These are phyloP conservation scores for Leersia perrieri DNA, from an alignment of 176 grass and related monocot genomes.

Conservation along the genomic window DNA sequence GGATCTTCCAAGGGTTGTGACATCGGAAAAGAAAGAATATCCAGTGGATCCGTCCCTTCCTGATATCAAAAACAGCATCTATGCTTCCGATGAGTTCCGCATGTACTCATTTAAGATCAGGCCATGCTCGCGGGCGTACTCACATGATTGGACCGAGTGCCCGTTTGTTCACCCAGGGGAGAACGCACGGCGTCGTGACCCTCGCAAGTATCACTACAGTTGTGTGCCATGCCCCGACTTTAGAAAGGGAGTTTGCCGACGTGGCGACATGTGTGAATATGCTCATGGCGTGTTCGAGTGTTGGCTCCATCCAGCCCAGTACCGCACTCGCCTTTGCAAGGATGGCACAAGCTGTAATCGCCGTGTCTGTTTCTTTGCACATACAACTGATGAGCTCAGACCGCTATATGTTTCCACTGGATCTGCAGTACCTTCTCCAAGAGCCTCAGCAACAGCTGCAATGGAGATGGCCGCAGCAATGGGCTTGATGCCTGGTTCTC, in stretches of 20 bases:
- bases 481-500: constrained; percentile 64
- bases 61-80: constrained; percentile 84
- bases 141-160: constrained; percentile 90
- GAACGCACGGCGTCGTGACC: constrained; percentile 77
- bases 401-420: constrained; percentile 76
- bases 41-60: constrained; percentile 73
- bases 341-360: constrained; percentile 77
- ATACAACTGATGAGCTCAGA: constrained; percentile 71
- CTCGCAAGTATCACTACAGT: constrained; percentile 80
- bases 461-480: constrained; percentile 64
- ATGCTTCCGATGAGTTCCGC: constrained; percentile 72
- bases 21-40: constrained; percentile 76
- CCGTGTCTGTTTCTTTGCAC: constrained; percentile 81
- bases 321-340: constrained; percentile 77
- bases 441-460: constrained; percentile 48
- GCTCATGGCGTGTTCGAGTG: constrained; percentile 89
- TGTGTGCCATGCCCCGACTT: constrained; percentile 85
- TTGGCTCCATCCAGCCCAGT: constrained; percentile 87
- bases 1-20: constrained; percentile 43
- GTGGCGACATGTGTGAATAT: constrained; percentile 78
- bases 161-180: constrained; percentile 88
- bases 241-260: constrained; percentile 72
- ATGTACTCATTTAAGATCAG: constrained; percentile 93
- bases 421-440: constrained; percentile 54
- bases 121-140: constrained; percentile 83